Conservation (phyloP, 2,329 filamentous ascomycete species). For the Aspergillus costaricaensis region DNA sequence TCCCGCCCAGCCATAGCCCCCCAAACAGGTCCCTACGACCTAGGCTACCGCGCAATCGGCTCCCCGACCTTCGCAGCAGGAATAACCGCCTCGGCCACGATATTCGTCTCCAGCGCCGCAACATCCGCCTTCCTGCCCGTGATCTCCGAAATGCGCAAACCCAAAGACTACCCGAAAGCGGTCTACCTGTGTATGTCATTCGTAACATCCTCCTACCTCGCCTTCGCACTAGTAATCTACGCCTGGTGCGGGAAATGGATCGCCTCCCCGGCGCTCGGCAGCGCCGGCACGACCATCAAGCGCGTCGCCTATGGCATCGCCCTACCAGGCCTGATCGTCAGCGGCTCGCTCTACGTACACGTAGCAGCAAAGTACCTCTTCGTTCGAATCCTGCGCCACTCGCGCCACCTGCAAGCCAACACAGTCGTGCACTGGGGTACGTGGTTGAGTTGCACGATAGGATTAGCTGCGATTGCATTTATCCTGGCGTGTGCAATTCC, state of each 20-base stretch:
- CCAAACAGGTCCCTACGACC: conserved; percentile 59
- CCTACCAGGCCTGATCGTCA: conserved; percentile 57
- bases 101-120: conserved; percentile 62
- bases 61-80: conserved; percentile 60
- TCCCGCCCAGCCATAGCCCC: conserved; percentile 64
- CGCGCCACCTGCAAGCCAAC: conserved; percentile 55
- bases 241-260: conserved; percentile 64
- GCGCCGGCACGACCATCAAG: conserved; percentile 61
- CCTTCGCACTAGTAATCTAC: conserved; percentile 63
- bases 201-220: conserved; percentile 59
- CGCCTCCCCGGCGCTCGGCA: conserved; percentile 62
- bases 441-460: conserved; percentile 52
- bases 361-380: conserved; percentile 58
- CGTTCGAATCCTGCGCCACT: conserved; percentile 56
- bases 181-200: conserved; percentile 61
- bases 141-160: conserved; percentile 65
- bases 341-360: conserved; percentile 49
- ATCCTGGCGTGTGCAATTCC: conserved; percentile 57
- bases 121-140: conserved; percentile 65
- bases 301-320: conserved; percentile 64
- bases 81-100: conserved; percentile 60
- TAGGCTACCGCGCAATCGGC: conserved; percentile 60
- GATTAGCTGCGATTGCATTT: conserved; percentile 49
- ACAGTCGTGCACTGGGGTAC: conserved; percentile 54
- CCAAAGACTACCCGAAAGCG: conserved; percentile 62